Conservation (phyloP, 139 green algal species). For the Haematococcus lacustris region DNA sequence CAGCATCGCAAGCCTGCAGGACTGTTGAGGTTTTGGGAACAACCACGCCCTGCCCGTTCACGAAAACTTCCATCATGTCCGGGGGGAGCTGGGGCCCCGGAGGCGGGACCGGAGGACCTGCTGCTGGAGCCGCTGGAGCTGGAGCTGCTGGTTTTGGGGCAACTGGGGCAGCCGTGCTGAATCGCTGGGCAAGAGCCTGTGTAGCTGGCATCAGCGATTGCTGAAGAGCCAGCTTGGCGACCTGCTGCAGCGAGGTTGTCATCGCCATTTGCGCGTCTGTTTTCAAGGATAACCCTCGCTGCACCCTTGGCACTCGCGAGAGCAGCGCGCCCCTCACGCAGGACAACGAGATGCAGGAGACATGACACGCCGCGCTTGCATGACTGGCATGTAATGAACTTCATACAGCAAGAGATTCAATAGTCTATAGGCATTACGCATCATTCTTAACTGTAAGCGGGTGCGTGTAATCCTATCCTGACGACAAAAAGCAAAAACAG, state of each 20-base stretch:
- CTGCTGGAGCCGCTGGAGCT: neutral
- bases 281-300: too few relatives aligned
- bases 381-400: too few relatives aligned
- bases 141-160: conserved; percentile 2
- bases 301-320: too few relatives aligned
- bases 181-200: conserved; percentile 11
- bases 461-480: too few relatives aligned
- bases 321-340: too few relatives aligned
- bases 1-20: conserved; percentile 90
- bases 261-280: too few relatives aligned
- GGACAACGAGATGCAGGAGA: too few relatives aligned
- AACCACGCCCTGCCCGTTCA: conserved; percentile 76
- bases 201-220: conserved; percentile 13
- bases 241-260: neutral
- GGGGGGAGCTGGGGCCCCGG: conserved; percentile 3
- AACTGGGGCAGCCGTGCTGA: conserved; percentile 13
- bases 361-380: too few relatives aligned
- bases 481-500: too few relatives aligned
- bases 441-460: too few relatives aligned
- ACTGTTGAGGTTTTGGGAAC: conserved; percentile 85
- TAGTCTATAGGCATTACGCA: too few relatives aligned
- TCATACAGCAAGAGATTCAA: too few relatives aligned
- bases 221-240: neutral
- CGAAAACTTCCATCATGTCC: conserved; percentile 75
- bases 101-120: conserved; percentile 7